phyloP scores from a whole-genome alignment of 2,329 filamentous ascomycete species.

The Beauveria sp. region DNA sequence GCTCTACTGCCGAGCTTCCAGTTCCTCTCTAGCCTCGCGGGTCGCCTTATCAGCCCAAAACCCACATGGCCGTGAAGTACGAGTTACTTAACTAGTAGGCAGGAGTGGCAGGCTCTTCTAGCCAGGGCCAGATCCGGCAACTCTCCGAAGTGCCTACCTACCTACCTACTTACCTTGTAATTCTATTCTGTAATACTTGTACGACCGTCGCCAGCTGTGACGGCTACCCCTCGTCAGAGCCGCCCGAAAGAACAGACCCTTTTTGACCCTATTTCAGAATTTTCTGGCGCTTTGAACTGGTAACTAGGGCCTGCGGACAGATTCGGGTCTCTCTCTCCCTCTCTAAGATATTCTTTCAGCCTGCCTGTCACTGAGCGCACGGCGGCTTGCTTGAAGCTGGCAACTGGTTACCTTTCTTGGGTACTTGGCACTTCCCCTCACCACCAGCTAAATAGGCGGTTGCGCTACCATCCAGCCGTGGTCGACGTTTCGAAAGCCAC shows the following conservation, averaged over 20 bases:
- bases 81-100: no score
- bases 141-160: no score
- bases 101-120: no score
- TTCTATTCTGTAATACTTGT: background rate
- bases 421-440: conserved; percentile 1
- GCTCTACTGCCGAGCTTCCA: background rate
- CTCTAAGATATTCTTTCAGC: background rate
- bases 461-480: background rate
- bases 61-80: background rate
- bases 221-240: background rate
- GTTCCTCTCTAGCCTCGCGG: background rate
- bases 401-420: background rate
- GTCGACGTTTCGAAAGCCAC: background rate
- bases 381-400: background rate
- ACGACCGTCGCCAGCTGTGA: background rate
- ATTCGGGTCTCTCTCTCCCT: background rate
- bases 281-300: background rate
- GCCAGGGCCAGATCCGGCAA: no score
- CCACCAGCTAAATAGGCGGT: background rate
- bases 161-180: background rate
- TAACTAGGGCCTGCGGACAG: background rate
- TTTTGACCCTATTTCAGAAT: background rate
- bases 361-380: background rate
- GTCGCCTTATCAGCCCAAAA: background rate
- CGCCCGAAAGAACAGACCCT: background rate